A percentile compares a stretch with the other conserved stretches of the same genome.
phyloP scores from a whole-genome alignment of 2,329 filamentous ascomycete genomes.

The Emmonsiellopsis sp. region DNA sequence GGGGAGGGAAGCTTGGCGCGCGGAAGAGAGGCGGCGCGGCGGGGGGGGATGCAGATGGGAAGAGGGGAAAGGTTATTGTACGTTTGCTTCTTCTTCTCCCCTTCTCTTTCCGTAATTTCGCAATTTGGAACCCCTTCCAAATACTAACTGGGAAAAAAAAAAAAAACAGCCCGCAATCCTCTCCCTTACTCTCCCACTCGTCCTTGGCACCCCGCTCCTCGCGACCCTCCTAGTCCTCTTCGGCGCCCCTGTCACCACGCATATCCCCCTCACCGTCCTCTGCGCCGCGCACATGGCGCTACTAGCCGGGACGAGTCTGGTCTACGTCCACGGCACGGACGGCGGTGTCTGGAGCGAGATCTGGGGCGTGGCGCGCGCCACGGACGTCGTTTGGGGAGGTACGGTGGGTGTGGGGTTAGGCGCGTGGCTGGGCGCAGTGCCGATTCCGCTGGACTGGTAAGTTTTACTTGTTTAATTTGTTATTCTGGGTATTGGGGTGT shows the following conservation, averaged over 20 bases:
- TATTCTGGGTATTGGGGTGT: neutral
- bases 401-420: constrained; percentile 69
- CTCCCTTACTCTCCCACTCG: constrained; percentile 47
- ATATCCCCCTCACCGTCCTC: constrained; percentile 67
- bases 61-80: constrained; percentile 16
- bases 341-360: constrained; percentile 58
- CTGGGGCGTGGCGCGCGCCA: constrained; percentile 58
- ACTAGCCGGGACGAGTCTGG: constrained; percentile 66
- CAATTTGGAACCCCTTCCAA: neutral
- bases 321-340: constrained; percentile 79
- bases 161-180: constrained; percentile 55
- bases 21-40: constrained; percentile 1
- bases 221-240: constrained; percentile 67
- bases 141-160: neutral
- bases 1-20: constrained; percentile 6
- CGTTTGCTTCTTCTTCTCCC: constrained; percentile 4
- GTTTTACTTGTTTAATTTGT: constrained; percentile 12
- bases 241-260: constrained; percentile 79
- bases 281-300: constrained; percentile 73
- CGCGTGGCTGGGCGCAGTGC: constrained; percentile 87
- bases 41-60: constrained; percentile 9
- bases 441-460: constrained; percentile 88
- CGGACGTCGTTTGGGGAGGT: constrained; percentile 78
- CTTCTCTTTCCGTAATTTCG: neutral
- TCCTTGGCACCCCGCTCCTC: constrained; percentile 49